Evolutionary conservation across 2,329 filamentous ascomycete genomes (phyloP), one percentile per base, ranked within the genome.

Genomic region (Chaetomiaceae sp.): DNA sequence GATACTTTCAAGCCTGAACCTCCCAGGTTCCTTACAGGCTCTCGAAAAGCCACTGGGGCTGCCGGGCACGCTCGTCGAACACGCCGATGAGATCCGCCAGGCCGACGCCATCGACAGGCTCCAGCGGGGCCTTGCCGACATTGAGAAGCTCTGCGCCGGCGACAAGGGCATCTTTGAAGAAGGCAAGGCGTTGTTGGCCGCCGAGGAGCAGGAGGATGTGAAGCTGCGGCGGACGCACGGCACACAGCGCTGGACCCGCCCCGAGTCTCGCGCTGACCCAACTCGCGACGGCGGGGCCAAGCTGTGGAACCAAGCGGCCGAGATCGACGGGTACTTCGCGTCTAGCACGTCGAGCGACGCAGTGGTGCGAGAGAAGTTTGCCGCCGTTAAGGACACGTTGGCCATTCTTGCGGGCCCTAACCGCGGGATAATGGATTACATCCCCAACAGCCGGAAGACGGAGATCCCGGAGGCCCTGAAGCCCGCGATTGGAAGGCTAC

Each of bases 41-140:
- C 76, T 97, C 1, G 93, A 99, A 65, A 97, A 96, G 65, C 93
- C 93, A 0, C 76, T 99, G 0, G 93, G 93, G 0, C 70, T 99
- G 4, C 93, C 93, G 0, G 88, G 89, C 0, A 87, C 83, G 14
- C 71, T 99, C 2, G 80, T 90, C 3, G 88, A 93, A 19, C 93
- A 96, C 60, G 92, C 92, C 0, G 92, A 97, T 65, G 93, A 97
- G 64, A 86, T 99, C 43, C 80, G 91, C 17, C 92, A 97, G 65
- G 87, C 91, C 50, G 90, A 96, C 62, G 92, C 89, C 0, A 73
- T 96, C 27, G 83, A 86, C 50, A 77, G 87, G 23, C 71, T 97
- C 0, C 81, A 87, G 46, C 80, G 83, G 47, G 89, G 88, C 5
- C 88, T 97, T 55, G 84, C 87, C 5, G 92, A 97, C 58, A 95